These are phyloP conservation scores for Fragaria ananassa DNA, from an alignment of 306 rosid species.

Conservation along the genomic window DNA sequence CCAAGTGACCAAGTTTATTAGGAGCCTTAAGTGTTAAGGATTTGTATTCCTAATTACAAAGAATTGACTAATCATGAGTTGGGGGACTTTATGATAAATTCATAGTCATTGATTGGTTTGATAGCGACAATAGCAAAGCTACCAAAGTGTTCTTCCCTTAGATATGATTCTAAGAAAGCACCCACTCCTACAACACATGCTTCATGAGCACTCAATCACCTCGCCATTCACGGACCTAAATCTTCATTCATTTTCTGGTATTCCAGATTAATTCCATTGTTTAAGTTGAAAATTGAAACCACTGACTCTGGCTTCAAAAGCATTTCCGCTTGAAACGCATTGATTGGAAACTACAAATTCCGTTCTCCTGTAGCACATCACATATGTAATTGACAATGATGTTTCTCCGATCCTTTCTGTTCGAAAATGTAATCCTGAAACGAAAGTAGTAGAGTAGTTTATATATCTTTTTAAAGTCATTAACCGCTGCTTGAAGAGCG, in stretches of 20 bases:
- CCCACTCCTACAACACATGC: background rate
- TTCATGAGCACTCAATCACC: slow-evolving; percentile 29
- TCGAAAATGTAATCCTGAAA: background rate
- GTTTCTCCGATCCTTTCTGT: background rate
- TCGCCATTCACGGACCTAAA: slow-evolving; percentile 31
- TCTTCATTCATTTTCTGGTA: background rate
- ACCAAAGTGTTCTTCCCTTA: background rate
- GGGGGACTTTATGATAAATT: background rate
- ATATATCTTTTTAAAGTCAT: too few relatives aligned
- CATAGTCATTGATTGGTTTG: background rate
- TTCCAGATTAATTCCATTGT: background rate
- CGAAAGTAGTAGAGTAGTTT: background rate
- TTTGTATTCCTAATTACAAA: background rate
- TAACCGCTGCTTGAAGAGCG: background rate
- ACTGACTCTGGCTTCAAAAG: background rate
- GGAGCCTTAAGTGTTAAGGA: background rate
- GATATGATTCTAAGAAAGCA: background rate
- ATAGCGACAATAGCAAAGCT: slow-evolving; percentile 2
- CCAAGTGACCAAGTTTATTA: background rate
- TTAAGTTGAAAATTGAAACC: background rate
- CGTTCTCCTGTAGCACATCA: background rate
- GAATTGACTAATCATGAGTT: background rate
- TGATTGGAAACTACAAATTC: background rate
- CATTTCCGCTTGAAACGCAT: background rate
- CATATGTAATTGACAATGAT: background rate